Conservation (phyloP, 768 basidiomycete genomes). For the Hemileccinum rubropunctum region DNA sequence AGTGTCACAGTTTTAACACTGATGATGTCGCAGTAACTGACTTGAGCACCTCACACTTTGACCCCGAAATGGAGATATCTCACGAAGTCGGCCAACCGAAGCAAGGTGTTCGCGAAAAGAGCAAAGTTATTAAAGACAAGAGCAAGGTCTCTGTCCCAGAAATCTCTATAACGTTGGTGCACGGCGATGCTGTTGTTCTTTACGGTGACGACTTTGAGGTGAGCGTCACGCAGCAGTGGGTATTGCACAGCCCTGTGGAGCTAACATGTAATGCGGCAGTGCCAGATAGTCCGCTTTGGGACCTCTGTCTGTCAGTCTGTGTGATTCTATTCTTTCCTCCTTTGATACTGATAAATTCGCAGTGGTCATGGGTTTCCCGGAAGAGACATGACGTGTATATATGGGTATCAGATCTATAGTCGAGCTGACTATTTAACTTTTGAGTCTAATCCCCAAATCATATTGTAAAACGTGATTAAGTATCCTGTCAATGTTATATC, state of each 20-base stretch:
- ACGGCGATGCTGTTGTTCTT: constrained; percentile 39
- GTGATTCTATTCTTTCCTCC: not conserved
- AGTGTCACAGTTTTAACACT: not conserved
- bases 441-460: not conserved
- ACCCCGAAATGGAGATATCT: not conserved
- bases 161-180: constrained; percentile 35
- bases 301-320: constrained; percentile 30
- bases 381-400: constrained; percentile 7
- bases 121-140: constrained; percentile 19
- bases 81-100: constrained; percentile 3
- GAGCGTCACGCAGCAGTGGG: constrained; percentile 16
- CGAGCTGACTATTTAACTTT: constrained; percentile 1
- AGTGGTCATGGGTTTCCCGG: constrained; percentile 30
- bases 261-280: constrained; percentile 17
- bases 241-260: not conserved
- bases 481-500: not conserved
- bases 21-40: not conserved
- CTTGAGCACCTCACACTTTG: not conserved
- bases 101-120: constrained; percentile 11
- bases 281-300: constrained; percentile 27
- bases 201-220: constrained; percentile 41
- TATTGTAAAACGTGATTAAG: constrained; percentile 1
- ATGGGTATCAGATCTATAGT: not conserved
- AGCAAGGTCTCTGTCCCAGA: constrained; percentile 13
- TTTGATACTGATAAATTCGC: constrained; percentile 9